Evolutionary conservation across 257 asterid genomes (phyloP), one percentile per base, ranked within the genome.

Genomic region (Solanum sparsipilum): DNA sequence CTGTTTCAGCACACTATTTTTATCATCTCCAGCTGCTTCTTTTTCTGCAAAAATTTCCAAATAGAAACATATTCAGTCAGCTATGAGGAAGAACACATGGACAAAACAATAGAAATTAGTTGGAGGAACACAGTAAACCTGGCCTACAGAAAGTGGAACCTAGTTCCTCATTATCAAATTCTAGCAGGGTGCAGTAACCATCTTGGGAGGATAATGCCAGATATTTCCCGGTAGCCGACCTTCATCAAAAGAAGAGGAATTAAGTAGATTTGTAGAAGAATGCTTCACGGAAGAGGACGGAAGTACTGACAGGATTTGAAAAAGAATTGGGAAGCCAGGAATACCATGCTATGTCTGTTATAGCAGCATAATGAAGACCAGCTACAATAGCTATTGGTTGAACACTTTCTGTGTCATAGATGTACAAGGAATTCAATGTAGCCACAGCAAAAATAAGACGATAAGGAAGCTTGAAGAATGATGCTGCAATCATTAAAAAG

Each of bases 261-360:
- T 5, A 29, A 82, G 11, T 9, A 46, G 8, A 81, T 18, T 31
- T 82, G 3, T 48, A 9, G 15, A 81, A 9, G 15, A 81, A 81
- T 81, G 85, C 3, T 81, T 48, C 27, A 46, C 0, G 2, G 44
- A 16, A 82, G 44, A 48, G 85, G 0, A 27, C 1, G 31, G 18
- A 5, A 48, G 86, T 82, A 63, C 70, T 20, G 70, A 81, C 41
- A 9, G 29, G 6, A 82, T 82, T 79, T 82, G 70, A 81, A 29
- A 29, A 46, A 29, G 70, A 81, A 48, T 4, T 5, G 0, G 18
- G 85, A 82, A 18, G 70, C 41, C 12, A 29, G 15, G 70, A 84
- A 21, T 95, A 97, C 99, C 99, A 97, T 89, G 99, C 95, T 89
- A 97, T 95, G 93, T 97, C 99, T 48, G 99, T 97, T 86, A 97